phyloP scores from a whole-genome alignment of 495 filamentous ascomycete genomes.

The Aspergillus saccharolyticus region DNA sequence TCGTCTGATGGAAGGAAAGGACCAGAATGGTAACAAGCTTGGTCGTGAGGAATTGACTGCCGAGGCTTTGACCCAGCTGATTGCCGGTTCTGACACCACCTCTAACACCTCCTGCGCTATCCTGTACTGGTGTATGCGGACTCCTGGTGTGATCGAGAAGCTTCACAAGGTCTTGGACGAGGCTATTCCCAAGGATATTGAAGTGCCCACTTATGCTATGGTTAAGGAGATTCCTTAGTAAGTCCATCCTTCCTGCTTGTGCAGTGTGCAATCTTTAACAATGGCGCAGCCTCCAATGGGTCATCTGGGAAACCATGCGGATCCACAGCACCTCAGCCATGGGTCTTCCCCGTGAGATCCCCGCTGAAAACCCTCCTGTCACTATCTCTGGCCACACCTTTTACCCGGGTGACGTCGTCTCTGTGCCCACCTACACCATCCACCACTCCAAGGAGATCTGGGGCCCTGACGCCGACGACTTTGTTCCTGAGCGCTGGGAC shows the following conservation, averaged over 20 bases:
- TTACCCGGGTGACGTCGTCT: constrained; percentile 68
- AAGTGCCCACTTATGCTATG: constrained; percentile 64
- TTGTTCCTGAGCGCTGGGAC: constrained; percentile 79
- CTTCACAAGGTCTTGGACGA: constrained; percentile 69
- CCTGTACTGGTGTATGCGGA: constrained; percentile 67
- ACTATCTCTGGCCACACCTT: constrained; percentile 58
- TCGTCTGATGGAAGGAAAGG: constrained; percentile 80
- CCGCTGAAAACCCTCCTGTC: constrained; percentile 52
- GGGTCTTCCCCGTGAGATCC: constrained; percentile 79
- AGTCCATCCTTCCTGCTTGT: constrained; percentile 14
- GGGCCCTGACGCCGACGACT: constrained; percentile 70
- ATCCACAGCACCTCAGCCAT: constrained; percentile 86
- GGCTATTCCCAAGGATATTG: constrained; percentile 53
- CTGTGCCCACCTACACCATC: constrained; percentile 82
- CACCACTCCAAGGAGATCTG: constrained; percentile 80
- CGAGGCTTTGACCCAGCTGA: constrained; percentile 85
- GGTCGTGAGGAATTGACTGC: constrained; percentile 77
- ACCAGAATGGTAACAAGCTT: constrained; percentile 68
- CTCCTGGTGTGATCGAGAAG: constrained; percentile 65
- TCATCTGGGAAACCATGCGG: constrained; percentile 86
- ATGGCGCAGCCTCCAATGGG: constrained; percentile 51
- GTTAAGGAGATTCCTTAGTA: constrained; percentile 73
- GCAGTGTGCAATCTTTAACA: background rate
- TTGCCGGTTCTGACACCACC: constrained; percentile 87
- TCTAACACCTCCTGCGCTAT: constrained; percentile 86